Base-by-base conservation (phyloP, 805 yeast genomes). In the Sugiyamaella boreocaroliniensis region DNA sequence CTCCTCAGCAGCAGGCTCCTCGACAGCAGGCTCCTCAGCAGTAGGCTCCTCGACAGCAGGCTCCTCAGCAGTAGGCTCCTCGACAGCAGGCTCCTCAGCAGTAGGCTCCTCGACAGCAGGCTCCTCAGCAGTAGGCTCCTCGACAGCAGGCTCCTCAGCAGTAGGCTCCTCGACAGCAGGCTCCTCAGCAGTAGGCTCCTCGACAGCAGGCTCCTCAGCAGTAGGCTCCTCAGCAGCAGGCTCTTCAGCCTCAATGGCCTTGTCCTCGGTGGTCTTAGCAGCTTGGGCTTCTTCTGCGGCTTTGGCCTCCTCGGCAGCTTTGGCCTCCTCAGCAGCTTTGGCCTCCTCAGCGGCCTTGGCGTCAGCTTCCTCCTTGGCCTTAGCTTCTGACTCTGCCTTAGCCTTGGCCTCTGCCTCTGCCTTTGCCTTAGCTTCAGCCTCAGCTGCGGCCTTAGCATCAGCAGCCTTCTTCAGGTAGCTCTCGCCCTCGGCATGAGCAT, bases 401-500 rank as follows among this genome's bases (percentile, higher is more conserved):
- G 40, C 45, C 16, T 12, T 29, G 9, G 45, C 51, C 12, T 49
- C 56, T 9, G 43, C 45, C 19, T 48, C 49, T 2, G 46, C 50
- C 50, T 47, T 40, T 10, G 22, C 19, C 14, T 26, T 8, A 37
- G 14, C 51, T 4, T 4, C 42, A 8, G 45, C 26, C 37, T 32
- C 8, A 6, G 19, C 45, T 18, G 11, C 20, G n/a, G 51, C 22
- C 40, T 48, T 15, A 10, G 50, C 18, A 12, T 43, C 52, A 37
- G 43, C 49, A 16, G 47, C 45, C 22, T 43, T 47, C 22, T 42
- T 20, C 20, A 22, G 15, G 15, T 43, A 32, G 42, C 11, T 37
- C 16, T 49, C 49, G n/a, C 51, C 56, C 11, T 42, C 54, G n/a
- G 52, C 26, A 11, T 51, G 58, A 22, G 26, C 50, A n/a, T 51